Evolutionary conservation across 352 stramenopile species (phyloP).

Genomic region (Thalassiosira allenii): DNA sequence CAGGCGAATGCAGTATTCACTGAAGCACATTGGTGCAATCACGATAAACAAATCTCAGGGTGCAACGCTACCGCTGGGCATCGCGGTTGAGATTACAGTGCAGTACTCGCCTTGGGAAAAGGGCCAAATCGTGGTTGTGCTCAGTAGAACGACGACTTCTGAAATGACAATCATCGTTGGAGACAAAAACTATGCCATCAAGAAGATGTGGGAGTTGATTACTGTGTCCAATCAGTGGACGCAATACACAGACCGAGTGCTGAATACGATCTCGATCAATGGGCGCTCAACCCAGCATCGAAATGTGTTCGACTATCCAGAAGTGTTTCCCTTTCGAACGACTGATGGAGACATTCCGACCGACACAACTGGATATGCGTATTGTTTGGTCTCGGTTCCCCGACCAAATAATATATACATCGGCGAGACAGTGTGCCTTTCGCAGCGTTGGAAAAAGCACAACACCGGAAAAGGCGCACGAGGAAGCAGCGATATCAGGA

Average conservation of each 20-base stretch:
- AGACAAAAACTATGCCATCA: neutral
- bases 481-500: neutral
- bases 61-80: neutral
- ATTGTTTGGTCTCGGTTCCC: constrained; percentile 14
- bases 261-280: constrained; percentile 21
- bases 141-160: constrained; percentile 2
- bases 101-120: constrained; percentile 18
- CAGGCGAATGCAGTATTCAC: constrained; percentile 12
- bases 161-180: constrained; percentile 20
- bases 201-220: constrained; percentile 32
- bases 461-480: constrained; percentile 8
- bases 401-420: constrained; percentile 17
- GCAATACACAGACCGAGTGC: constrained; percentile 1
- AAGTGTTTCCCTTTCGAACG: constrained; percentile 17
- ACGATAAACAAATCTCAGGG: constrained; percentile 36
- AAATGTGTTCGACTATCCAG: constrained; percentile 20
- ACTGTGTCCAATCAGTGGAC: constrained; percentile 17
- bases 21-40: constrained; percentile 30
- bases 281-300: neutral
- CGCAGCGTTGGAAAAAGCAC: constrained; percentile 8
- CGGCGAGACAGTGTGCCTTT: constrained; percentile 16
- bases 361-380: constrained; percentile 21
- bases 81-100: constrained; percentile 25
- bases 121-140: constrained; percentile 18
- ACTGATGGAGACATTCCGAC: neutral